phyloP scores from a whole-genome alignment of 768 basidiomycete genomes.

The Tulasnella sp. region DNA sequence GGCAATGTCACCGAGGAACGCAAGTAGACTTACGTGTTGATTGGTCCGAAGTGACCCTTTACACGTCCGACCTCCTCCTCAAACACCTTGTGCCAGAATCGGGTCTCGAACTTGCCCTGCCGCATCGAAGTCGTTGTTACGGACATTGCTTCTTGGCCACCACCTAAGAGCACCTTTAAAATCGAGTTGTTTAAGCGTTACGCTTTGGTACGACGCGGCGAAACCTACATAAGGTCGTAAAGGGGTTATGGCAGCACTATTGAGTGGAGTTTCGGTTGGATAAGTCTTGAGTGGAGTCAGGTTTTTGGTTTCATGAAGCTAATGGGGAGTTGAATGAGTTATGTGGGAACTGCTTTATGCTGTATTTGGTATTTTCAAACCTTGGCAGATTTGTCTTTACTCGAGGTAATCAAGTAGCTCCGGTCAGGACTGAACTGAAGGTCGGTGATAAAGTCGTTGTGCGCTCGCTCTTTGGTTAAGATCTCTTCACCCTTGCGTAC shows the following conservation, averaged over 20 bases:
- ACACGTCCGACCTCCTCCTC: conserved; percentile 97
- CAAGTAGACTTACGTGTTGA: conserved; percentile 74
- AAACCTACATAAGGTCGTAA: conserved; percentile 68
- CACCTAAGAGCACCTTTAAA: conserved; percentile 74
- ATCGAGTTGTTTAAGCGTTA: background rate
- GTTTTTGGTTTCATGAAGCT: conserved; percentile 85
- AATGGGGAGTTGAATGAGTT: conserved; percentile 3
- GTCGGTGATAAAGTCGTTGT: conserved; percentile 82
- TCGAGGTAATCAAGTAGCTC: conserved; percentile 91
- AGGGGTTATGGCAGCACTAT: conserved; percentile 83
- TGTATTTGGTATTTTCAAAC: conserved; percentile 38
- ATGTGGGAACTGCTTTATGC: background rate
- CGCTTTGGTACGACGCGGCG: background rate
- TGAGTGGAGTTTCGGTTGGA: conserved; percentile 87
- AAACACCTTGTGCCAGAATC: conserved; percentile 96
- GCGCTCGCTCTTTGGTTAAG: conserved; percentile 75
- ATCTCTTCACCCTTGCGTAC: conserved; percentile 80
- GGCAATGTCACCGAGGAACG: background rate
- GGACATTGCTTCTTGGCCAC: conserved; percentile 96
- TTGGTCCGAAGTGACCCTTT: conserved; percentile 93
- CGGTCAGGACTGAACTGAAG: conserved; percentile 83
- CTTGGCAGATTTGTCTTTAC: conserved; percentile 94
- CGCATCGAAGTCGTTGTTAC: conserved; percentile 91
- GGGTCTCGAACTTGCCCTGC: conserved; percentile 95
- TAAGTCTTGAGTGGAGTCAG: conserved; percentile 89